These are phyloP conservation scores for Rhodotorula mucilaginosa DNA, from an alignment of 1,284 basidiomycete species.

Conservation along the genomic window DNA sequence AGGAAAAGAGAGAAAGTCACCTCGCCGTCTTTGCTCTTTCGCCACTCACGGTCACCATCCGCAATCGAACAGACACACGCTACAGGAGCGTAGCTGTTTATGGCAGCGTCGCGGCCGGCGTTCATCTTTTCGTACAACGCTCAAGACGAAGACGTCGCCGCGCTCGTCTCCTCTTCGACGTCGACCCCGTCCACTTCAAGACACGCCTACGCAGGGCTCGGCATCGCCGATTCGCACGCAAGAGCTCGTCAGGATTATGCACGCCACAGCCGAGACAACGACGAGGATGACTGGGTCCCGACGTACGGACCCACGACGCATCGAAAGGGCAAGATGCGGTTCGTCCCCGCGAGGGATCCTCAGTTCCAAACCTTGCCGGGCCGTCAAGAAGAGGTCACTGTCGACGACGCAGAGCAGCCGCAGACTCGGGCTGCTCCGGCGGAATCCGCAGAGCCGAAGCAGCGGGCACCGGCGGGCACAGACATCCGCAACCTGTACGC, in stretches of 20 bases:
- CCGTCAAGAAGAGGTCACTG: background rate
- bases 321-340: slow-evolving; percentile 20
- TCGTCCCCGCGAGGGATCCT: slow-evolving; percentile 13
- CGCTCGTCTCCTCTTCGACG: background rate
- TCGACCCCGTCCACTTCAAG: background rate
- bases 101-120: background rate
- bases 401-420: background rate
- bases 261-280: background rate
- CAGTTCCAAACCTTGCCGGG: slow-evolving; percentile 3
- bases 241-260: background rate
- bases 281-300: slow-evolving; percentile 22
- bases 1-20: too few species aligned
- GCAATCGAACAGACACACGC: background rate
- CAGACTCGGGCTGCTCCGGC: background rate
- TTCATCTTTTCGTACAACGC: slow-evolving; percentile 26
- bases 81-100: too few species aligned
- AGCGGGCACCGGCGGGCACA: background rate
- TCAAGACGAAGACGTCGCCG: slow-evolving; percentile 5
- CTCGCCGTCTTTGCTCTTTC: too few species aligned
- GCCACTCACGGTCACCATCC: too few species aligned
- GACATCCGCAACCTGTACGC: slow-evolving; percentile 17
- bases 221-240: background rate
- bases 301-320: slow-evolving; percentile 28
- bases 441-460: background rate
- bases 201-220: background rate